Conservation (phyloP, 2,329 filamentous ascomycete species). For the Chrysoporthe deuterocubensis region DNA sequence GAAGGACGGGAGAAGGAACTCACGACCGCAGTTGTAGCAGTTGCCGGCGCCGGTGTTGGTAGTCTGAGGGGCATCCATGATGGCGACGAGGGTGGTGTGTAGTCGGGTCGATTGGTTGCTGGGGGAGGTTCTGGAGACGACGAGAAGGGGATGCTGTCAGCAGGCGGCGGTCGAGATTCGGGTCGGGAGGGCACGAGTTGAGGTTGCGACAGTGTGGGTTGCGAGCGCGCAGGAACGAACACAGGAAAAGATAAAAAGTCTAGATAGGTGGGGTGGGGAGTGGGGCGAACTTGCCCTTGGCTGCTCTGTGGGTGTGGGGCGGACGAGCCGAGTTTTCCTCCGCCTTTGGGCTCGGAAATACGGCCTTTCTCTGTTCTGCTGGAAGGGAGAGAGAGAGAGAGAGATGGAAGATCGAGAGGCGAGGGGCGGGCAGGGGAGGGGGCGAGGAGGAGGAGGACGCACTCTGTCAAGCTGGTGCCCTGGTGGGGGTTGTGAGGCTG, state of each 20-base stretch:
- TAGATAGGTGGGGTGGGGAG: constrained; percentile 7
- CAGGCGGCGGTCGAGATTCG: background rate
- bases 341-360: constrained; percentile 6
- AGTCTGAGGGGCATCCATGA: constrained; percentile 15
- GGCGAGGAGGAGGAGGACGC: background rate
- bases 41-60: constrained; percentile 11
- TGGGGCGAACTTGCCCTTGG: constrained; percentile 20
- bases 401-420: background rate
- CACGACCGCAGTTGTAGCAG: constrained; percentile 83
- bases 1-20: constrained; percentile 39
- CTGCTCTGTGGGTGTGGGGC: constrained; percentile 1
- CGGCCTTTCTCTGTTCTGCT: background rate
- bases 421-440: too few species aligned
- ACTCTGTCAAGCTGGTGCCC: background rate
- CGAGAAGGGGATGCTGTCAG: constrained; percentile 2
- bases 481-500: background rate
- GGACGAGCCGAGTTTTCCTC: constrained; percentile 17
- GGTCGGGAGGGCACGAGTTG: background rate
- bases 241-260: constrained; percentile 14
- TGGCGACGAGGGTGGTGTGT: background rate
- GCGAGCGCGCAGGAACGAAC: constrained; percentile 25
- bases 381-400: background rate
- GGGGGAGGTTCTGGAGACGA: background rate
- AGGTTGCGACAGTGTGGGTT: constrained; percentile 7
- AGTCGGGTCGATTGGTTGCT: too few species aligned